Conservation (phyloP, 2,329 filamentous ascomycete genomes). For the Esteya vermicola region DNA sequence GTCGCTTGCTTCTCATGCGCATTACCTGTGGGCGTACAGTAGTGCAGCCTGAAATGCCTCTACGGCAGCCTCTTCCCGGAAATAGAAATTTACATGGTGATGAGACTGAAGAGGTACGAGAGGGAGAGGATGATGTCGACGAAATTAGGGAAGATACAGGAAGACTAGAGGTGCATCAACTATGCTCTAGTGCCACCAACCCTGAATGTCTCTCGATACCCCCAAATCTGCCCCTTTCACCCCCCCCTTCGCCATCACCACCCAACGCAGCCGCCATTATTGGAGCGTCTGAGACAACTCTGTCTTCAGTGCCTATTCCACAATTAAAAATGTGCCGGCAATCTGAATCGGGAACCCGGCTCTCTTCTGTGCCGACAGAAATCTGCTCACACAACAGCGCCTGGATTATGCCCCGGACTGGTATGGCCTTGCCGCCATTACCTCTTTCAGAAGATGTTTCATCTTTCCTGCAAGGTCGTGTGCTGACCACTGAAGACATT, state of each 20-base stretch:
- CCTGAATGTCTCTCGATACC: conserved; percentile 8
- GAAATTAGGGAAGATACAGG: conserved; percentile 28
- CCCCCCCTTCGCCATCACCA: conserved; percentile 8
- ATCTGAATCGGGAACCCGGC: neutral
- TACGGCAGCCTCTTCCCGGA: conserved; percentile 67
- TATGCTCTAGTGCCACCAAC: neutral
- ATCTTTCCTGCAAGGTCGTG: conserved; percentile 74
- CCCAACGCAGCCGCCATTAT: neutral
- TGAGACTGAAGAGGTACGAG: conserved; percentile 34
- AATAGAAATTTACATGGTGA: too few species aligned
- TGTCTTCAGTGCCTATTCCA: neutral
- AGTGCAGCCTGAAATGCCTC: conserved; percentile 70
- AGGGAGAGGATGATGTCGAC: conserved; percentile 34
- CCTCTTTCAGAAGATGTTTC: conserved; percentile 73
- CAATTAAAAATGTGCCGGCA: conserved; percentile 7
- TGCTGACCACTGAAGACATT: conserved; percentile 91
- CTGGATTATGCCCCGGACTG: conserved; percentile 93
- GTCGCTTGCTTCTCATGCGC: conserved; percentile 63
- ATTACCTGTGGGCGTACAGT: conserved; percentile 74
- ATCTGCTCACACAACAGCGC: conserved; percentile 38
- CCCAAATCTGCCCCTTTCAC: conserved; percentile 8
- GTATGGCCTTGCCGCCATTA: conserved; percentile 68
- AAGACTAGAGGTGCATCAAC: neutral
- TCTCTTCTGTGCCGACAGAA: conserved; percentile 6
- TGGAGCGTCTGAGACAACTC: neutral